phyloP scores from a whole-genome alignment of 2,329 filamentous ascomycete genomes.

The Stromatinia cepivora region DNA sequence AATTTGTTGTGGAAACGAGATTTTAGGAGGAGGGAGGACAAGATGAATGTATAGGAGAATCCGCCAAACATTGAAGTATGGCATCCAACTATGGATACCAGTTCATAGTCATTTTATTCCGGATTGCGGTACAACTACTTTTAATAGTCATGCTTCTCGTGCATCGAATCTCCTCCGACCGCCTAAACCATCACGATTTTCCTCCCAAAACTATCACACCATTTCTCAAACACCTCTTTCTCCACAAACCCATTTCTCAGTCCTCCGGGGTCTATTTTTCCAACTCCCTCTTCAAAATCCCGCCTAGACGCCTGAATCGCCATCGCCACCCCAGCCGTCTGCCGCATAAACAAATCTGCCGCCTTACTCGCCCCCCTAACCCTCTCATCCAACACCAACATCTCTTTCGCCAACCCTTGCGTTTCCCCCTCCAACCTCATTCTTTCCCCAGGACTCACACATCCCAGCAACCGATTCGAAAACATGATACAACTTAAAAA shows the following conservation, averaged over 20 bases:
- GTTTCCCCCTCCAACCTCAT: slow-evolving; percentile 37
- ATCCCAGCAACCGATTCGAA: slow-evolving; percentile 29
- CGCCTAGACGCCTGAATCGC: not conserved
- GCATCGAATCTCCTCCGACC: not conserved
- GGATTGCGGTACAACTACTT: not conserved
- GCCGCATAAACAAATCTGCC: slow-evolving; percentile 16
- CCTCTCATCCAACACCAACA: slow-evolving; percentile 38
- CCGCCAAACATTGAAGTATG: not conserved
- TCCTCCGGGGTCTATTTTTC: not conserved
- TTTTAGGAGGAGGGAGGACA: not conserved
- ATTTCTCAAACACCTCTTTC: slow-evolving; percentile 10
- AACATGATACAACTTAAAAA: slow-evolving; percentile 39
- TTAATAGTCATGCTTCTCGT: not conserved
- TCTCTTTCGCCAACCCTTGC: slow-evolving; percentile 36
- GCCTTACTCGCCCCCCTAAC: slow-evolving; percentile 22
- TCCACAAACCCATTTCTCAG: slow-evolving; percentile 14
- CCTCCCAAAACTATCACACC: slow-evolving; percentile 17
- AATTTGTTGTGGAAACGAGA: not conserved
- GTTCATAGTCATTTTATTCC: not conserved
- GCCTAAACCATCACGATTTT: not conserved
- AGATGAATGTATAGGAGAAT: not conserved
- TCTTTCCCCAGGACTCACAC: slow-evolving; percentile 28
- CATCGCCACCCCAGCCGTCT: slow-evolving; percentile 15
- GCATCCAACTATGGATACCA: not conserved
- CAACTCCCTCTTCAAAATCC: not conserved